Evolutionary conservation across 768 basidiomycete genomes (phyloP), one percentile per base, ranked within the genome.

Genomic region (Austroboletus festivus): DNA sequence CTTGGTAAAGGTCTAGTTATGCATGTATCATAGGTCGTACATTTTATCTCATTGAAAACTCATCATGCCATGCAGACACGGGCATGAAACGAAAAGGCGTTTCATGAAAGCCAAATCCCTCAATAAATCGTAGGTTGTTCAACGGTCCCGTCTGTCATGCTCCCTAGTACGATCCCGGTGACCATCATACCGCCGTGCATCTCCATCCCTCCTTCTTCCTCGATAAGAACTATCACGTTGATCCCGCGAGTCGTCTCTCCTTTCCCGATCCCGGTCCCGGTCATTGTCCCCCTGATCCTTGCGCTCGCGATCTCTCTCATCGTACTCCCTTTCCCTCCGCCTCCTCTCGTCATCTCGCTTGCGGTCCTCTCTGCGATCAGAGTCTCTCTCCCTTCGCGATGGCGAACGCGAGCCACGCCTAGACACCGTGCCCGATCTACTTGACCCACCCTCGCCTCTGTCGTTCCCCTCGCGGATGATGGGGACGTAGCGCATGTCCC

Each of bases 401-500:
- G 80, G 80, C 3, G 83, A 82, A 50, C 75, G 67, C 3, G 82
- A 85, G 33, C 53, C 61, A 37, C 77, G 70, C 52, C 79, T 68
- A 3, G 83, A 84, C 19, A 65, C 64, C 15, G 68, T 61, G 1
- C 67, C 62, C 60, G 73, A 55, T 64, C 67, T 55, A 64, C 68
- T 56, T 61, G 12, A n/a, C n/a, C n/a, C n/a, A n/a, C n/a, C n/a
- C n/a, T n/a, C n/a, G n/a, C n/a, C 12, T 28, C 28, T 28, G 5
- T 62, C 74, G 44, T 74, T 73, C 44, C 89, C 90, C 62, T 75
- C 76, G 69, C 82, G 90, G 38, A 92, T 61, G 24, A 98, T 72
- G 10, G 96, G 94, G 22, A 93, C 72, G 61, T 96, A 98, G 57
- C 82, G 79, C 70, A 80, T 82, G 46, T 91, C 89, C 3, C 78